Conservation (phyloP, 192 early-diverging fungal genomes). For the Rhizophagus clarus region DNA sequence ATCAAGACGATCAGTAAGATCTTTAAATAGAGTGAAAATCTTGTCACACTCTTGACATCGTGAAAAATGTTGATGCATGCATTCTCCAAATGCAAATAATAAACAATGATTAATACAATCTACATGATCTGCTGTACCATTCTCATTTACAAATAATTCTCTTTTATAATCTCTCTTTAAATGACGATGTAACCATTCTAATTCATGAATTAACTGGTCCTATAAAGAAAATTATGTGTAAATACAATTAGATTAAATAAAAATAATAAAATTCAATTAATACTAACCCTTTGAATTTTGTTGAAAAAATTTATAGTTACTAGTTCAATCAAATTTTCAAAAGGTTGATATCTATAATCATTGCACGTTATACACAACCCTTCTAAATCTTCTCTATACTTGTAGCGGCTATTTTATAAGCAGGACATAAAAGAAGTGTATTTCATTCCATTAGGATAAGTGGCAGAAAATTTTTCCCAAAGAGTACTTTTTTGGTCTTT, state of each 20-base stretch:
- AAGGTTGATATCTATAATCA: neutral
- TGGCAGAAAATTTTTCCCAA: conserved; percentile 6
- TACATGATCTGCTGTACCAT: neutral
- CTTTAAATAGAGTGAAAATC: neutral
- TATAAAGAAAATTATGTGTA: neutral
- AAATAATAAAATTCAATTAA: no score
- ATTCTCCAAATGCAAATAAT: conserved; percentile 10
- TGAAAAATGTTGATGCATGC: neutral
- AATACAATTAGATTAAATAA: no score
- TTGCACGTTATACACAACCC: neutral
- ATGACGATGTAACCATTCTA: neutral
- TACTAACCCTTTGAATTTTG: neutral
- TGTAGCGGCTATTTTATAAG: neutral
- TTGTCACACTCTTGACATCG: neutral
- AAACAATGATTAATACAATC: neutral
- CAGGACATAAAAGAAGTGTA: neutral
- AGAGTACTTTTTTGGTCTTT: conserved; percentile 4
- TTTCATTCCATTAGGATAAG: conserved; percentile 1
- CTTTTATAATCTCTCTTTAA: neutral
- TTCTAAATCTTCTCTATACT: neutral
- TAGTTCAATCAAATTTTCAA: neutral
- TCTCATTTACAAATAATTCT: neutral
- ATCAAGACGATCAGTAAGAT: neutral
- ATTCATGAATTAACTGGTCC: neutral
- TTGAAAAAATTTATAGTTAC: neutral